These are phyloP conservation scores for Tricholoma saponaceum DNA, from an alignment of 768 basidiomycete genomes.

Conservation along the genomic window DNA sequence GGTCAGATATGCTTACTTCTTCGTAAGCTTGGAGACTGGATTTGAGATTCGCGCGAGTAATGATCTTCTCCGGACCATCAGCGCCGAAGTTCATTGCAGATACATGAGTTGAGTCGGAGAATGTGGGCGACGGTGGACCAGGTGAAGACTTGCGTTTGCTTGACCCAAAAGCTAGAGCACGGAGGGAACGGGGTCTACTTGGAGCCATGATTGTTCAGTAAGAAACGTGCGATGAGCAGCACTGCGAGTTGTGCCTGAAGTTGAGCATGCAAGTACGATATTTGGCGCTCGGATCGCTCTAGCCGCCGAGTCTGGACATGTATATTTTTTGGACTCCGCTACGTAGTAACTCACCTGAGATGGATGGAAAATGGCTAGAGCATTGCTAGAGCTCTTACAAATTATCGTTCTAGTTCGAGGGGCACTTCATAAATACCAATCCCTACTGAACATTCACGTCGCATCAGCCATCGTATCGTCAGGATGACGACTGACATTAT, in stretches of 20 bases:
- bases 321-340: neutral
- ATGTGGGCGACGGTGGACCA: constrained; percentile 76
- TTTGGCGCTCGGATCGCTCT: neutral
- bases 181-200: constrained; percentile 52
- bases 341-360: too few relatives aligned
- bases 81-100: constrained; percentile 75
- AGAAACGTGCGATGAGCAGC: constrained; percentile 9
- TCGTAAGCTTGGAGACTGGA: constrained; percentile 76
- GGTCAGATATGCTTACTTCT: constrained; percentile 47
- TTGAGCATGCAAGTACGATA: neutral
- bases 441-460: too few relatives aligned
- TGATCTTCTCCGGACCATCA: constrained; percentile 75
- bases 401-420: too few relatives aligned
- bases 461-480: neutral
- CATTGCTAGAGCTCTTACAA: too few relatives aligned
- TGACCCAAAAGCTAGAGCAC: constrained; percentile 45
- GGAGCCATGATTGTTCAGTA: constrained; percentile 39
- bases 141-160: constrained; percentile 43
- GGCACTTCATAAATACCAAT: neutral
- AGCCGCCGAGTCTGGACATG: neutral
- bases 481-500: too few relatives aligned
- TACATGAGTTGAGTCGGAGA: constrained; percentile 75
- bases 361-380: too few relatives aligned
- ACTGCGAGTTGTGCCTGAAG: constrained; percentile 1
- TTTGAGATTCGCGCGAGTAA: constrained; percentile 76